Conservation (phyloP, 2,329 filamentous ascomycete genomes). For the Hirsutella thompsonii region DNA sequence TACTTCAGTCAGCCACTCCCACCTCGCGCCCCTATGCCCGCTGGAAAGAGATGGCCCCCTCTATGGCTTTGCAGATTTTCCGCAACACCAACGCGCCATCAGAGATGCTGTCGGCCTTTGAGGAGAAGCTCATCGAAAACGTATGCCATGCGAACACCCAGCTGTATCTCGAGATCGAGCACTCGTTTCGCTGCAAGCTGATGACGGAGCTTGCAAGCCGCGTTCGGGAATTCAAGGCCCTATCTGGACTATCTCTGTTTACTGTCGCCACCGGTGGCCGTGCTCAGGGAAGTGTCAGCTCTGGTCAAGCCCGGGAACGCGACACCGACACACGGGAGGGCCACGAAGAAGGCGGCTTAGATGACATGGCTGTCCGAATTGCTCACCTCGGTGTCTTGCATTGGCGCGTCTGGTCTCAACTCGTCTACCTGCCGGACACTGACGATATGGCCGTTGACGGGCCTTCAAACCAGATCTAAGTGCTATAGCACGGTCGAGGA, state of each 20-base stretch:
- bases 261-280: constrained; percentile 41
- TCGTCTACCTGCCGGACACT: constrained; percentile 48
- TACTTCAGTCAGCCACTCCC: constrained; percentile 37
- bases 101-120: constrained; percentile 33
- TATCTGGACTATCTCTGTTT: constrained; percentile 41
- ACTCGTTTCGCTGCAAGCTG: constrained; percentile 34
- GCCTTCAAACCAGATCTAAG: constrained; percentile 10
- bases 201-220: constrained; percentile 33
- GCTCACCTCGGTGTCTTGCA: constrained; percentile 77
- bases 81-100: constrained; percentile 39
- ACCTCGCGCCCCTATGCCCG: constrained; percentile 28
- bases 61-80: constrained; percentile 45
- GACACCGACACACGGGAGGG: constrained; percentile 26
- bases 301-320: constrained; percentile 17
- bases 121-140: constrained; percentile 32
- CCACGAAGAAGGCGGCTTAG: constrained; percentile 40
- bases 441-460: constrained; percentile 22
- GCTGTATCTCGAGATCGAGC: constrained; percentile 35
- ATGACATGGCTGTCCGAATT: constrained; percentile 62
- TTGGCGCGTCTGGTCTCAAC: constrained; percentile 75
- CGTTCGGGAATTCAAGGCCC: constrained; percentile 37
- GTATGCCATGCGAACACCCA: constrained; percentile 29
- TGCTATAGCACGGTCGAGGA: not conserved
- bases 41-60: constrained; percentile 39
- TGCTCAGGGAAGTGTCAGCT: constrained; percentile 21